Evolutionary conservation across 2,329 filamentous ascomycete genomes (phyloP).

Genomic region (Ophiostoma tasmaniense): DNA sequence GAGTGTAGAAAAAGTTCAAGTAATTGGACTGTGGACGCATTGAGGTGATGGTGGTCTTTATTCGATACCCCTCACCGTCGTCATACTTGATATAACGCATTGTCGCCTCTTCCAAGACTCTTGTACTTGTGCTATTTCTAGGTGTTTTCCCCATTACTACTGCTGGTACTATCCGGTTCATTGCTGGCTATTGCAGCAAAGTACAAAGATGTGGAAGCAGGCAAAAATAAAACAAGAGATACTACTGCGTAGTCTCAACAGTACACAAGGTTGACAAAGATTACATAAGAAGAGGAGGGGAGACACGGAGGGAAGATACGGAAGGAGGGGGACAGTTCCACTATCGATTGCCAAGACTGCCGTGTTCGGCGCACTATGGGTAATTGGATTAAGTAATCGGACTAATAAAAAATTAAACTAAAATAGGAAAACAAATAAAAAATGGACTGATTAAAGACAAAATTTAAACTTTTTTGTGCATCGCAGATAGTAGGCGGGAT

Average conservation of each 20-base stretch:
- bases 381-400: background rate
- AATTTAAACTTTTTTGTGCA: constrained; percentile 3
- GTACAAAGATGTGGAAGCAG: background rate
- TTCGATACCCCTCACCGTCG: background rate
- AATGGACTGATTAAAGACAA: background rate
- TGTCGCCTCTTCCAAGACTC: background rate
- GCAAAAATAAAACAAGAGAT: background rate
- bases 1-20: too few relatives aligned
- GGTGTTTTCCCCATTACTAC: background rate
- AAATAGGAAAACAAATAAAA: background rate
- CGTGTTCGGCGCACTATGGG: background rate
- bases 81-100: background rate
- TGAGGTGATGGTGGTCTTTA: background rate
- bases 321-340: background rate
- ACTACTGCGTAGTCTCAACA: too few relatives aligned
- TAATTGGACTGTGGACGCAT: too few relatives aligned
- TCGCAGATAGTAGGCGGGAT: constrained; percentile 2
- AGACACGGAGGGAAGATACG: background rate
- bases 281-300: background rate
- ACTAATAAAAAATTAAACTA: background rate
- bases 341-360: background rate
- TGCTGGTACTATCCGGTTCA: background rate
- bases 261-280: background rate
- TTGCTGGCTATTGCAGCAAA: background rate
- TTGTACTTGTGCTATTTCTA: background rate